Conservation (phyloP, 2,329 filamentous ascomycete species). For the Aspergillus neotritici region DNA sequence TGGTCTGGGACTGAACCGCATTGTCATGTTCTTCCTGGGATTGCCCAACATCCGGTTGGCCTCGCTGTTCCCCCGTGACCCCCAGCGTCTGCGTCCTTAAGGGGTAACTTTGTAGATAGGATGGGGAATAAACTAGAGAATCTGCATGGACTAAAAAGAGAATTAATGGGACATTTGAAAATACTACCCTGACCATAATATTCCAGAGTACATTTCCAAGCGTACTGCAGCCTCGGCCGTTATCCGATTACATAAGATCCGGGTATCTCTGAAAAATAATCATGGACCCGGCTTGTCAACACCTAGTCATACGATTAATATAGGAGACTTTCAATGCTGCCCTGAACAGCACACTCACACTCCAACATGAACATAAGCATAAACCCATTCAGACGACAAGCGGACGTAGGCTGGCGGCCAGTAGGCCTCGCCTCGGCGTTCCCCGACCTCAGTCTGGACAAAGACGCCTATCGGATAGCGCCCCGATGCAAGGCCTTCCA, state of each 20-base stretch:
- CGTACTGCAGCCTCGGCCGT: too few relatives aligned
- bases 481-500: conserved; percentile 58
- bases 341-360: too few relatives aligned
- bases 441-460: conserved; percentile 46
- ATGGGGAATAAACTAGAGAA: neutral
- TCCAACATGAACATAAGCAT: conserved; percentile 5
- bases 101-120: neutral
- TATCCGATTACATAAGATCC: too few relatives aligned
- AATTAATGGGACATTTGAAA: conserved; percentile 7
- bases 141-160: conserved; percentile 12
- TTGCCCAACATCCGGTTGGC: conserved; percentile 58
- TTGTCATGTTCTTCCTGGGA: conserved; percentile 62
- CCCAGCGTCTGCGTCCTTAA: conserved; percentile 47
- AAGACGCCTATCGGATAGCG: conserved; percentile 33
- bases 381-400: conserved; percentile 18
- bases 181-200: too few relatives aligned
- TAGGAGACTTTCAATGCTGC: too few relatives aligned
- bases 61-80: conserved; percentile 60
- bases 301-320: too few relatives aligned
- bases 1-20: conserved; percentile 60
- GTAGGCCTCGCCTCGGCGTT: conserved; percentile 53
- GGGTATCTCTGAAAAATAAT: too few relatives aligned
- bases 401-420: conserved; percentile 46
- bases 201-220: too few relatives aligned
- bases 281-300: too few relatives aligned